Conservation (phyloP, 1,284 basidiomycete species). For the Melampsora larici-populina region DNA sequence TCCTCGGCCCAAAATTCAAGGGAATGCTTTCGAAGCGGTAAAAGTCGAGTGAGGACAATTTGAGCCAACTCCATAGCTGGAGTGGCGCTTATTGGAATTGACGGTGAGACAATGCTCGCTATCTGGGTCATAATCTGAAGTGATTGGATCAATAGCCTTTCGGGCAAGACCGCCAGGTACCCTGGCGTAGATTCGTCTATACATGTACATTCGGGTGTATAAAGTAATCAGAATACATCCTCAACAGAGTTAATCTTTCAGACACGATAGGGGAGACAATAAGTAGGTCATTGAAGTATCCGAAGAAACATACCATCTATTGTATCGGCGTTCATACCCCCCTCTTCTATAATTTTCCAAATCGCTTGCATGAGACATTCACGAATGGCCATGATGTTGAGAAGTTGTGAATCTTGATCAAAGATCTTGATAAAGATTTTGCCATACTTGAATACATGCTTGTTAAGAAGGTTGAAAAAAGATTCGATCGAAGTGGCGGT, state of each 20-base stretch:
- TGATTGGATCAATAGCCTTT: conserved; percentile 35
- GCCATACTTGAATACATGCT: conserved; percentile 38
- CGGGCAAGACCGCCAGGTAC: conserved; percentile 18
- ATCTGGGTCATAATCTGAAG: conserved; percentile 33
- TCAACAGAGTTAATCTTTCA: neutral
- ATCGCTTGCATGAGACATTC: conserved; percentile 19
- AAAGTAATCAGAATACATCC: neutral
- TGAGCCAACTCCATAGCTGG: conserved; percentile 23
- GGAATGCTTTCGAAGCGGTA: conserved; percentile 24
- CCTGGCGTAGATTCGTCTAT: conserved; percentile 25
- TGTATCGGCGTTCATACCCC: neutral
- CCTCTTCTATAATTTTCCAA: conserved; percentile 34
- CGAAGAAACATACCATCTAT: conserved; percentile 4
- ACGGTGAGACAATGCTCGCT: neutral
- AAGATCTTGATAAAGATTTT: conserved; percentile 33
- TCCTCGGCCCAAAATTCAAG: conserved; percentile 38
- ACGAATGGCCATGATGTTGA: conserved; percentile 16
- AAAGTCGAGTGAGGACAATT: conserved; percentile 21
- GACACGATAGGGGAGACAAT: neutral
- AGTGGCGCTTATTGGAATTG: conserved; percentile 8
- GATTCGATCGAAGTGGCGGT: conserved; percentile 24
- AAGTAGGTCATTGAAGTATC: neutral
- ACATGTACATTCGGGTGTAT: neutral
- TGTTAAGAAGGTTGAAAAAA: conserved; percentile 30
- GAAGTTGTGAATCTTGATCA: conserved; percentile 28